Percentiles rank a stretch among this genome's conserved stretches.
Conservation (phyloP, 495 filamentous ascomycete genomes). For the Trichoderma gamsii region DNA sequence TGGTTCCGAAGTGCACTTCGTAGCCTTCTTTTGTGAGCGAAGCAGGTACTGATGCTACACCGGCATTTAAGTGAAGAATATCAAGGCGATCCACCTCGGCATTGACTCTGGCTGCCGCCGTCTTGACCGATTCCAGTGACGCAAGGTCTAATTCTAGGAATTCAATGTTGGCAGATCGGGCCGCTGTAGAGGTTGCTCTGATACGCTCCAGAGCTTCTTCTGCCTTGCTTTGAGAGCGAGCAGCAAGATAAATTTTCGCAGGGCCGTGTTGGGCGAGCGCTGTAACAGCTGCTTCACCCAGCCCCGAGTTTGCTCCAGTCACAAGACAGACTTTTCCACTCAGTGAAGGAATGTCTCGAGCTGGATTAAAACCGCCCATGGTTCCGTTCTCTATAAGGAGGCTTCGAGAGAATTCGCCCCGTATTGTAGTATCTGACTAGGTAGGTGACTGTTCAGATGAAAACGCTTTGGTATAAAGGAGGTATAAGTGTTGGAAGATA, state of each 20-base stretch:
- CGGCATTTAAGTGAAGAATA: slow-evolving; percentile 58
- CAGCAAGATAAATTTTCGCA: slow-evolving; percentile 51
- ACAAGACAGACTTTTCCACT: slow-evolving; percentile 50
- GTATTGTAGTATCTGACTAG: not conserved
- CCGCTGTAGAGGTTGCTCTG: not conserved
- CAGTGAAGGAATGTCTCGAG: slow-evolving; percentile 46
- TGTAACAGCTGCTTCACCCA: slow-evolving; percentile 54
- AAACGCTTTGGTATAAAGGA: not conserved
- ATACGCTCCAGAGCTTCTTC: slow-evolving; percentile 27
- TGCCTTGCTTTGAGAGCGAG: slow-evolving; percentile 42
- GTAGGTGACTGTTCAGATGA: not conserved
- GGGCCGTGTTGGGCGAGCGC: slow-evolving; percentile 54
- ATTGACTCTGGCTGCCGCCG: slow-evolving; percentile 19
- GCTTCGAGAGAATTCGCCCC: not conserved
- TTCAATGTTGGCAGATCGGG: slow-evolving; percentile 12
- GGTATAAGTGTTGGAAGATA: not conserved
- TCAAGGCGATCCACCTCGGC: slow-evolving; percentile 33
- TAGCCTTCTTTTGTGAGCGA: slow-evolving; percentile 51
- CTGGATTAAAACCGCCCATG: slow-evolving; percentile 35
- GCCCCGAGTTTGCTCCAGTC: slow-evolving; percentile 56
- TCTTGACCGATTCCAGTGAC: slow-evolving; percentile 20
- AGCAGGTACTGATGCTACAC: slow-evolving; percentile 47
- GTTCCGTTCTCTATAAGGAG: not conserved
- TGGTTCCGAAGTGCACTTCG: slow-evolving; percentile 60
- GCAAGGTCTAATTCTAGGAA: slow-evolving; percentile 23